These are phyloP conservation scores for Colletotrichum costaricense DNA, from an alignment of 2,329 filamentous ascomycete species.

Conservation along the genomic window DNA sequence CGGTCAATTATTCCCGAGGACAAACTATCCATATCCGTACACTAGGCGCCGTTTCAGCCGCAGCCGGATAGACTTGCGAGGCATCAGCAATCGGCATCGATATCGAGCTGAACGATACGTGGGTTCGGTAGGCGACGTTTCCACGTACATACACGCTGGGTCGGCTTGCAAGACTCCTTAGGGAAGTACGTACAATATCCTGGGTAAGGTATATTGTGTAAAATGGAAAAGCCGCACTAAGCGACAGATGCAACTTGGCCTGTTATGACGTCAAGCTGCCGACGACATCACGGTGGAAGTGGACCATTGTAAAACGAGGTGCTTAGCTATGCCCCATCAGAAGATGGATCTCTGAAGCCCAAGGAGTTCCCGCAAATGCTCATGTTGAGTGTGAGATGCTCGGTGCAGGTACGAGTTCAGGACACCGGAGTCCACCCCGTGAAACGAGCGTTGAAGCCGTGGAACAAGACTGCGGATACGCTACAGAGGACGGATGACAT, in stretches of 20 bases:
- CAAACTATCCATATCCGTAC: not conserved
- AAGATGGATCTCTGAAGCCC: conserved; percentile 21
- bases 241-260: conserved; percentile 6
- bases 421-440: not conserved
- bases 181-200: not conserved
- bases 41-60: conserved; percentile 19
- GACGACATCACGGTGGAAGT: not conserved
- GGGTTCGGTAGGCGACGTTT: not conserved
- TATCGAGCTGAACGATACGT: not conserved
- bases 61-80: not conserved
- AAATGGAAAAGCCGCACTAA: conserved; percentile 30
- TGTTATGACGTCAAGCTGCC: conserved; percentile 25
- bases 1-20: conserved; percentile 22
- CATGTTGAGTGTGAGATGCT: not conserved
- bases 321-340: conserved; percentile 9
- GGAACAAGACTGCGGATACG: no score
- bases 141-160: conserved; percentile 2
- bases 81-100: conserved; percentile 1
- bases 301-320: conserved; percentile 26
- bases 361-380: conserved; percentile 17
- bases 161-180: not conserved
- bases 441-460: not conserved
- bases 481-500: not conserved
- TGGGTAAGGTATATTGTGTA: conserved; percentile 31
- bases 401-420: not conserved